Base-by-base conservation (phyloP, 495 filamentous ascomycete genomes). In the Aspergillus bridgeri region DNA sequence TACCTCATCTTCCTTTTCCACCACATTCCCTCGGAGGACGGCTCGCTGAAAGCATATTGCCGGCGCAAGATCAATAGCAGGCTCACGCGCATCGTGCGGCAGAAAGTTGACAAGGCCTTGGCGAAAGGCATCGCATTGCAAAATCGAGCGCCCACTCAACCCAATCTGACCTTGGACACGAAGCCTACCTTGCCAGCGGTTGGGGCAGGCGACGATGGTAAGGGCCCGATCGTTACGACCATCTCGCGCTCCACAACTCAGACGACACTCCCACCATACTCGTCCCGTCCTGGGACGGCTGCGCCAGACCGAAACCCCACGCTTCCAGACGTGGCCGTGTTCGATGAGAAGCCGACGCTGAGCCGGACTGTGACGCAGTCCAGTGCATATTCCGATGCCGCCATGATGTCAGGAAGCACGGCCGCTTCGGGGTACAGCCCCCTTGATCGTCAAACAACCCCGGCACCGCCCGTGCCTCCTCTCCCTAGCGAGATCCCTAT, bases 1-100 rank as follows among this genome's bases (percentile, higher is more conserved):
- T 98, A 96, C 69, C 69, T 96, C 24, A 79, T 86, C 57, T 98
- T 94, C 75, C 80, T 98, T 3, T 96, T 89, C 81, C 88, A 91
- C 70, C 88, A 91, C 62, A 95, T 98, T 57, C 90, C 90, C 5
- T 77, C 78, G 11, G 74, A 79, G 23, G 90, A 96, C 67, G 89
- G 88, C n/a, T 84, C 86, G 1, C 79, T 98, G 20, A 81, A 83
- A 13, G 84, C 84, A 15, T 98, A 95, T 73, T 97, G 93, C 67
- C 86, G 89, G 57, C 84, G 91, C 17, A 96, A 96, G 75, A 85
- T 96, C 67, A 91, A 95, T 65, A 84, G 79, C 45, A 80, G 91
- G 54, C 76, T 98, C 60, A 86, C 83, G 56, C 80, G 84, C 51
- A 94, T 98, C 60, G 91, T 97, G 4, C 78, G 80, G 17, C 78